These are phyloP conservation scores for Cavenderia fasciculata DNA, from an alignment of 78 protist species.

Conservation along the genomic window DNA sequence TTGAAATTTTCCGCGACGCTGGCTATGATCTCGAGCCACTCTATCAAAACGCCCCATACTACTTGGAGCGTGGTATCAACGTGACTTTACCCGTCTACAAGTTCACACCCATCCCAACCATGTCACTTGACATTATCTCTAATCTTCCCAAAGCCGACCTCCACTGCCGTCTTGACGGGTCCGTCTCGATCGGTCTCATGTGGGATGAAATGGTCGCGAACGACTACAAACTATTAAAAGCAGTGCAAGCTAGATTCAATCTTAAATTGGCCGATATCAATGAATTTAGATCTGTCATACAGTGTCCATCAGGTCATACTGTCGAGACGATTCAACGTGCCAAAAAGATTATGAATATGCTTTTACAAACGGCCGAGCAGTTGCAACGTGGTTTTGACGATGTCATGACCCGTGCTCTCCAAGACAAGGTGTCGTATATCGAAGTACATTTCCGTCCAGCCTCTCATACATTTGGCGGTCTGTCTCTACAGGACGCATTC, in stretches of 20 bases:
- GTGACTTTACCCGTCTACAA: neutral
- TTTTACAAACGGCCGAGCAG: conserved; percentile 79
- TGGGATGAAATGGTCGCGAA: conserved; percentile 70
- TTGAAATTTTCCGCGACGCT: conserved; percentile 10
- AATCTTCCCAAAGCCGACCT: conserved; percentile 82
- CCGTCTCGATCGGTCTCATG: conserved; percentile 70
- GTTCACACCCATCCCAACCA: neutral
- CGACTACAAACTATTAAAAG: neutral
- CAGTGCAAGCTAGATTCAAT: neutral
- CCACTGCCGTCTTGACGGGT: conserved; percentile 83
- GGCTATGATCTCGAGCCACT: conserved; percentile 69
- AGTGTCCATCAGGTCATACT: neutral
- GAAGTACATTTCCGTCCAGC: conserved; percentile 63
- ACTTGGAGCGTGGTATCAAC: conserved; percentile 59
- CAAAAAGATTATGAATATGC: conserved; percentile 12
- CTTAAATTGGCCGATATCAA: neutral
- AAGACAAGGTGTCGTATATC: conserved; percentile 65
- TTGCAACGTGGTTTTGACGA: conserved; percentile 80
- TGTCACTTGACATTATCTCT: conserved; percentile 73
- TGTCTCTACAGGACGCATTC: no score
- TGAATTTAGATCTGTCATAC: conserved; percentile 1
- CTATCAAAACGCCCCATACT: conserved; percentile 3
- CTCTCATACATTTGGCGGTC: conserved; percentile 74
- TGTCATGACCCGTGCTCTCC: conserved; percentile 38
- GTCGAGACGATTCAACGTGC: neutral